Evolutionary conservation across 2,329 filamentous ascomycete genomes (phyloP).

Genomic region (Aspergillus spinulosporus): DNA sequence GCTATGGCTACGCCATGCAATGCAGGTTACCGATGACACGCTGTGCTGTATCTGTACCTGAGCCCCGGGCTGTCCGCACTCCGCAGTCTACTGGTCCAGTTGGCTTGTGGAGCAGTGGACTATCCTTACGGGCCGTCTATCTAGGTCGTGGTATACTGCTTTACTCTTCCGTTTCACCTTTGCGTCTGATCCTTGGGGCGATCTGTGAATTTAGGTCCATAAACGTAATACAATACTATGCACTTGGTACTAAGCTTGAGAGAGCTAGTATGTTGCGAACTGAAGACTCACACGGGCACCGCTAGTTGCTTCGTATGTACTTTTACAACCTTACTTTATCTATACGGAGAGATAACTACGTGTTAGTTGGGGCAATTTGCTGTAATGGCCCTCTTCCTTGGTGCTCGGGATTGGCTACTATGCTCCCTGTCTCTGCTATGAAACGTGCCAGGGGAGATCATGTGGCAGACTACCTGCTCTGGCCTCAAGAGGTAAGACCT

Average conservation of each 20-base stretch:
- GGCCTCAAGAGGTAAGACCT: no score
- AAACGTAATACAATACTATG: no score
- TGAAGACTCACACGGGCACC: neutral
- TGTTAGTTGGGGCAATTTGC: no score
- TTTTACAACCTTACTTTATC: no score
- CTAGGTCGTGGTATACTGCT: neutral
- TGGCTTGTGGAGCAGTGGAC: neutral
- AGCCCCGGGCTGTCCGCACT: neutral
- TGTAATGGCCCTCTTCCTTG: no score
- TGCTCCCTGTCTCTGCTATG: no score
- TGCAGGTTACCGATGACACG: neutral
- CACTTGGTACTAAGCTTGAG: neutral
- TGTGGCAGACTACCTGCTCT: no score
- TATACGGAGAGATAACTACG: no score
- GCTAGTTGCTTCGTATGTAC: no score
- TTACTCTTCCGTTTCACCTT: neutral
- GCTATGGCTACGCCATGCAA: neutral
- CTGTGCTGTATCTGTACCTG: neutral
- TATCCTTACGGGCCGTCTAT: no score
- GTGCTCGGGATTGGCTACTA: no score
- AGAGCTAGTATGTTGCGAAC: neutral
- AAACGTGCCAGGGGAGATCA: no score
- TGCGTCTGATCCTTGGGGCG: neutral
- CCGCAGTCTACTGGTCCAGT: neutral
- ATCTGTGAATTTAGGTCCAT: neutral